Evolutionary conservation across 2,329 filamentous ascomycete species (phyloP).

Genomic region (Anisogramma anomala): DNA sequence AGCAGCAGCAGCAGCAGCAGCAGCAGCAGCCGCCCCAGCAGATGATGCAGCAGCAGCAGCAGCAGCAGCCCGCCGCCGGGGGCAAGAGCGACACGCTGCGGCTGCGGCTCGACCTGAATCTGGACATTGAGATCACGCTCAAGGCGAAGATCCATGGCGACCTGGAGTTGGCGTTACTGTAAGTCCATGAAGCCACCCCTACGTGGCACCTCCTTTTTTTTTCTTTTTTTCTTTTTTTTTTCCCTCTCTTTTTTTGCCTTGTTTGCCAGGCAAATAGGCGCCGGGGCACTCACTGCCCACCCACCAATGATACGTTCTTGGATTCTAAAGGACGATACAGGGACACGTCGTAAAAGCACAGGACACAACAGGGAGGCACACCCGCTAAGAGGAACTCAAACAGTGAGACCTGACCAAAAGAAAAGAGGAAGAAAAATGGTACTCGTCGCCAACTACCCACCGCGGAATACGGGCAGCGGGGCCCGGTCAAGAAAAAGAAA

Average conservation of each 20-base stretch:
- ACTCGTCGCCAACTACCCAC: neutral
- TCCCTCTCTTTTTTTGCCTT: too few species aligned
- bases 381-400: slow-evolving; percentile 11
- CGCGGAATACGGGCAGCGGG: neutral
- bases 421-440: slow-evolving; percentile 1
- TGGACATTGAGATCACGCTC: slow-evolving; percentile 74
- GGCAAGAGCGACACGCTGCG: slow-evolving; percentile 56
- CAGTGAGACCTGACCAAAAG: slow-evolving; percentile 15
- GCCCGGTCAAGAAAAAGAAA: neutral
- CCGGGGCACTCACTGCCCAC: too few species aligned
- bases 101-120: slow-evolving; percentile 64
- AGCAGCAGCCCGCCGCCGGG: slow-evolving; percentile 18
- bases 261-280: too few species aligned
- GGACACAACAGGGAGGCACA: slow-evolving; percentile 3
- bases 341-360: slow-evolving; percentile 12
- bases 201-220: neutral
- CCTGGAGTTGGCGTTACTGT: slow-evolving; percentile 61
- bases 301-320: slow-evolving; percentile 8
- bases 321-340: slow-evolving; percentile 14
- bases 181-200: slow-evolving; percentile 22
- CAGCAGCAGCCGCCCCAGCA: slow-evolving; percentile 21
- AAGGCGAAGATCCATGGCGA: slow-evolving; percentile 82
- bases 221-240: neutral
- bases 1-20: slow-evolving; percentile 27
- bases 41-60: slow-evolving; percentile 4